Evolutionary conservation across 495 filamentous ascomycete species (phyloP).

Genomic region (Pseudomonodictys pantanalensis): DNA sequence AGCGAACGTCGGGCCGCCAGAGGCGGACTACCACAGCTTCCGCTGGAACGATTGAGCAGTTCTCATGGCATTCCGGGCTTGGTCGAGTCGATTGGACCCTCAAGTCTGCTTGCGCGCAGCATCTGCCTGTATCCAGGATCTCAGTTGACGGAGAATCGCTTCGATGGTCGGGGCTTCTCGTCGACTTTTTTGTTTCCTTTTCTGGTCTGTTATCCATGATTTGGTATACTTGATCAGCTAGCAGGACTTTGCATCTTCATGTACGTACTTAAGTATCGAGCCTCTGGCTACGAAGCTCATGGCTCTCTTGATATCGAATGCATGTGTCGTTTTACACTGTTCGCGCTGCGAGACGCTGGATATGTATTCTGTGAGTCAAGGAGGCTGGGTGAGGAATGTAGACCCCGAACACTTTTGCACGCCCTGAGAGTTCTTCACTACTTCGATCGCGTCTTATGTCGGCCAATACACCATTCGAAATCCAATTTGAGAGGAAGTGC

Average conservation of each 20-base stretch:
- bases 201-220: too few relatives aligned
- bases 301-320: not conserved
- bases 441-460: too few relatives aligned
- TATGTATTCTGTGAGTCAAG: too few relatives aligned
- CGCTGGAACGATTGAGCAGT: slow-evolving; percentile 29
- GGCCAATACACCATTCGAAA: too few relatives aligned
- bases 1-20: slow-evolving; percentile 58
- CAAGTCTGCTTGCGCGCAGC: not conserved
- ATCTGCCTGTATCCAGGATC: too few relatives aligned
- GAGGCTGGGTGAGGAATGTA: too few relatives aligned
- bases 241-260: not conserved
- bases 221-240: too few relatives aligned
- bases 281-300: not conserved
- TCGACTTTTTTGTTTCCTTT: not conserved
- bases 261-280: not conserved
- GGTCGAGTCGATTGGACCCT: not conserved
- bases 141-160: too few relatives aligned
- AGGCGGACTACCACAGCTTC: slow-evolving; percentile 38
- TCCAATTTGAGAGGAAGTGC: too few relatives aligned
- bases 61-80: not conserved
- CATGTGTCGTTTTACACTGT: not conserved
- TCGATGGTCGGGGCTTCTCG: too few relatives aligned
- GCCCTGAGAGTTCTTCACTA: too few relatives aligned
- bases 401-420: too few relatives aligned
- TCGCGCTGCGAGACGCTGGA: not conserved